Percentiles rank a stretch among this genome's conserved stretches.
Evolutionary conservation across 73 alveolate genomes (phyloP).

Genomic region (Durusdinium trenchii): DNA sequence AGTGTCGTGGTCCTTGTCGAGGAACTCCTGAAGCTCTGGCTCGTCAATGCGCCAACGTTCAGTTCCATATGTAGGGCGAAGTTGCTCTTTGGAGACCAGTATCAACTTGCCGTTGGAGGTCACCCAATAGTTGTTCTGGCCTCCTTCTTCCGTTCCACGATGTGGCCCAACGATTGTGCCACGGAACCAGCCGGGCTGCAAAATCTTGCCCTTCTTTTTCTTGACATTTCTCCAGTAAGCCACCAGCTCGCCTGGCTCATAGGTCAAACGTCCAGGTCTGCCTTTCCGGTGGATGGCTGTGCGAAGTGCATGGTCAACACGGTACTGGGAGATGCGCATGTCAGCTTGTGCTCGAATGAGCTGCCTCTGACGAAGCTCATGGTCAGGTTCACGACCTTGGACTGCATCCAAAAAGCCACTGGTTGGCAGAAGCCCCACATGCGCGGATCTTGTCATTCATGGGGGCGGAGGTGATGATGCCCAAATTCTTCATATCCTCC

Average conservation of each 20-base stretch:
- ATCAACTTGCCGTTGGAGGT: constrained; percentile 20
- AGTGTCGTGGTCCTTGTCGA: not conserved
- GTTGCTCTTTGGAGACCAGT: constrained; percentile 43
- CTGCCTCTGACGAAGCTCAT: not conserved
- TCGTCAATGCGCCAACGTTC: constrained; percentile 39
- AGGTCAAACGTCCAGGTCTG: not conserved
- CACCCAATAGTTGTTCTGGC: constrained; percentile 61
- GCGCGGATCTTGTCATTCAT: constrained; percentile 32
- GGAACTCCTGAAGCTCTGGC: not conserved
- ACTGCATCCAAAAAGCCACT: constrained; percentile 40
- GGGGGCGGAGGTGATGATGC: not conserved
- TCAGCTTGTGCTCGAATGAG: not conserved
- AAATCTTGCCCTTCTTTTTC: not conserved
- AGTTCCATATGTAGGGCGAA: constrained; percentile 24
- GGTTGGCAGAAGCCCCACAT: constrained; percentile 8
- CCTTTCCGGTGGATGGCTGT: not conserved
- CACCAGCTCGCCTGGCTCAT: constrained; percentile 15
- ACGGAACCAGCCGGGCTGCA: constrained; percentile 20
- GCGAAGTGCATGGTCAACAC: not conserved
- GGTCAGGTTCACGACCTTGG: not conserved
- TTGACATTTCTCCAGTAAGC: constrained; percentile 42
- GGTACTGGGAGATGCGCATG: not conserved
- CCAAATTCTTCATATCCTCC: not conserved
- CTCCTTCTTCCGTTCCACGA: not conserved
- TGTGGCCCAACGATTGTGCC: constrained; percentile 53